These are phyloP conservation scores for Talaromyces sp. DNA, from an alignment of 2,329 filamentous ascomycete species.

Conservation along the genomic window DNA sequence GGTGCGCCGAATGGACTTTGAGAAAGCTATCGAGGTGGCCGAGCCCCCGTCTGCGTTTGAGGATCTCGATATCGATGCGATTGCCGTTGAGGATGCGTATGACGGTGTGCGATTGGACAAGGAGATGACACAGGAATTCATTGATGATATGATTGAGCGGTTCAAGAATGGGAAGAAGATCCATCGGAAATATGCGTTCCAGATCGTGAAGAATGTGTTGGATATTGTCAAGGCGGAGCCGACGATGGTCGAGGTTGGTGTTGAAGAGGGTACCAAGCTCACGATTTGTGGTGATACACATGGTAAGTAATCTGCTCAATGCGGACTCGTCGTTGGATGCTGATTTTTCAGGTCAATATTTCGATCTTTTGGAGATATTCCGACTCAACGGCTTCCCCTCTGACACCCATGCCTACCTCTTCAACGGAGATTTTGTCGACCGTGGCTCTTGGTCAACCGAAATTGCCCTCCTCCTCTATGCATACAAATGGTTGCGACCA, in stretches of 20 bases:
- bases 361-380: conserved; percentile 96
- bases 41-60: conserved; percentile 91
- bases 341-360: conserved; percentile 73
- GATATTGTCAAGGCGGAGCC: conserved; percentile 87
- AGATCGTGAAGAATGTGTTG: conserved; percentile 87
- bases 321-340: not conserved
- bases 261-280: conserved; percentile 72
- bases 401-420: conserved; percentile 88
- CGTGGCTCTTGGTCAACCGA: conserved; percentile 98
- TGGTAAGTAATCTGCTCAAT: conserved; percentile 52
- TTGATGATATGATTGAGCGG: conserved; percentile 92
- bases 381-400: conserved; percentile 79
- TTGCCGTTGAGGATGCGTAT: conserved; percentile 77
- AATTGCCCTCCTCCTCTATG: conserved; percentile 87
- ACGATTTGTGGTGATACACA: conserved; percentile 98
- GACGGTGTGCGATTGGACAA: conserved; percentile 74
- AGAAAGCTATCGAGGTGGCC: conserved; percentile 88
- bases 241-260: conserved; percentile 92
- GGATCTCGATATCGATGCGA: conserved; percentile 81
- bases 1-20: conserved; percentile 86
- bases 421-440: conserved; percentile 98
- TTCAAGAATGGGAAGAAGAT: conserved; percentile 97
- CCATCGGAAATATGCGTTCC: conserved; percentile 94
- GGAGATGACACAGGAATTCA: conserved; percentile 93
- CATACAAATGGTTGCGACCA: conserved; percentile 93